phyloP scores from a whole-genome alignment of 2,329 filamentous ascomycete species.

The Xylariomycetidae sp. region DNA sequence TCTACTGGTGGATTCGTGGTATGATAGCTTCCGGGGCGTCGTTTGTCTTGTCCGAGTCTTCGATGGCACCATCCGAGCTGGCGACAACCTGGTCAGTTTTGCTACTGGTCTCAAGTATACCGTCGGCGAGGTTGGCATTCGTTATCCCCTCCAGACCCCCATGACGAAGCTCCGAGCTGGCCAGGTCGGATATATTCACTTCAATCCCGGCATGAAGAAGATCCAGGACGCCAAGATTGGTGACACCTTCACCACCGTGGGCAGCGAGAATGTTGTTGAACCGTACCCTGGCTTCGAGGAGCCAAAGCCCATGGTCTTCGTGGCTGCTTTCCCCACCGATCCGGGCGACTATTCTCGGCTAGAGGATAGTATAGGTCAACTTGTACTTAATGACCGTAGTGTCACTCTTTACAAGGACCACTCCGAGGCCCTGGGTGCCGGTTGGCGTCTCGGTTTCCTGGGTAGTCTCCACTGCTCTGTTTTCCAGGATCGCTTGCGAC shows the following conservation, averaged over 20 bases:
- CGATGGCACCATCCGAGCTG: constrained; percentile 75
- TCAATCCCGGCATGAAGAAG: constrained; percentile 97
- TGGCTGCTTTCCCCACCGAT: constrained; percentile 91
- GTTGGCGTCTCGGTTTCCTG: constrained; percentile 89
- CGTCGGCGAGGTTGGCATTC: constrained; percentile 94
- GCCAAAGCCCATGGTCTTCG: constrained; percentile 98
- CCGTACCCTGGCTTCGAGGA: constrained; percentile 91
- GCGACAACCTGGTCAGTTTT: constrained; percentile 81
- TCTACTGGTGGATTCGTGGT: constrained; percentile 95
- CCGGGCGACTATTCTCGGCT: constrained; percentile 80
- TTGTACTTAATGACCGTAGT: constrained; percentile 90
- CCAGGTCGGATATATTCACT: constrained; percentile 93
- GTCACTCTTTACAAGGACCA: constrained; percentile 92
- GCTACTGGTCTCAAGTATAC: constrained; percentile 85
- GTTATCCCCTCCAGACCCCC: constrained; percentile 82
- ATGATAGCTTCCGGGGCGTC: constrained; percentile 91
- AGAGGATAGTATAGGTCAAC: constrained; percentile 89
- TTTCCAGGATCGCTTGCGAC: constrained; percentile 88
- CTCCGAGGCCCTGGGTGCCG: constrained; percentile 86
- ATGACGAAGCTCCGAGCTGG: constrained; percentile 78
- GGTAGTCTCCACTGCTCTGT: constrained; percentile 99
- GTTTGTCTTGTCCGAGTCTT: constrained; percentile 88
- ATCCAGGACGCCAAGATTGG: constrained; percentile 94
- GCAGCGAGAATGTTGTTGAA: constrained; percentile 68
- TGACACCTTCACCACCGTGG: constrained; percentile 85